Evolutionary conservation across 257 asterid genomes (phyloP).

Genomic region (Apocynum venetum): DNA sequence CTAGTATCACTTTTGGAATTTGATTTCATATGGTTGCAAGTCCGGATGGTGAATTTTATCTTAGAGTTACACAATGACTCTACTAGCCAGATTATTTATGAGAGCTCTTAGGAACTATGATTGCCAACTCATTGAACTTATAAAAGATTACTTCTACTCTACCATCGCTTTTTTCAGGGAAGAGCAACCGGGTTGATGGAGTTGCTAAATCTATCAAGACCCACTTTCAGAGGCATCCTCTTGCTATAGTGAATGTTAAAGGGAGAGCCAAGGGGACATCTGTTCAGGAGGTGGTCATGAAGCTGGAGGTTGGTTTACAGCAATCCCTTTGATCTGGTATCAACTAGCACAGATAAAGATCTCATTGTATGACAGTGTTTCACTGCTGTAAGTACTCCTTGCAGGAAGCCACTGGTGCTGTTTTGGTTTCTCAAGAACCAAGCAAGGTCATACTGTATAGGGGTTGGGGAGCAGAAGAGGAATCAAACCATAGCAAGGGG

Average conservation of each 20-base stretch:
- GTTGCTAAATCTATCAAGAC: conserved; percentile 57
- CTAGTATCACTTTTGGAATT: too few relatives aligned
- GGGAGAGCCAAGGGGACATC: conserved; percentile 97
- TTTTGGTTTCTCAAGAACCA: conserved; percentile 93
- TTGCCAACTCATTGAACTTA: not conserved
- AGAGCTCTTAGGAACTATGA: not conserved
- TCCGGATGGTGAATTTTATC: not conserved
- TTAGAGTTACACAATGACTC: not conserved
- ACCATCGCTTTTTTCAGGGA: conserved; percentile 45
- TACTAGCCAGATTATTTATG: not conserved
- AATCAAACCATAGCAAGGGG: conserved; percentile 23
- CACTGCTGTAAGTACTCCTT: conserved; percentile 3
- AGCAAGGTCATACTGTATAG: conserved; percentile 89
- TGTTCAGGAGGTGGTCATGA: conserved; percentile 71
- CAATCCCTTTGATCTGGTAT: conserved; percentile 4
- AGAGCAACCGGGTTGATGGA: conserved; percentile 68
- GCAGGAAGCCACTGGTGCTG: conserved; percentile 89
- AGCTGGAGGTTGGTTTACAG: conserved; percentile 61
- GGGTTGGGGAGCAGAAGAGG: conserved; percentile 68
- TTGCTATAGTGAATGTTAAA: conserved; percentile 85
- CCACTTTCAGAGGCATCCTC: conserved; percentile 75
- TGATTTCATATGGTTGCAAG: conserved; percentile 3
- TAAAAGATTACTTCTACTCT: not conserved
- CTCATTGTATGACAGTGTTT: not conserved
- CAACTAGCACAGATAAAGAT: not conserved